A percentile compares a stretch with the other conserved stretches of the same genome.
Evolutionary conservation across 1,139 yeast genomes (phyloP).

Genomic region (Debaryomycetaceae sp.): DNA sequence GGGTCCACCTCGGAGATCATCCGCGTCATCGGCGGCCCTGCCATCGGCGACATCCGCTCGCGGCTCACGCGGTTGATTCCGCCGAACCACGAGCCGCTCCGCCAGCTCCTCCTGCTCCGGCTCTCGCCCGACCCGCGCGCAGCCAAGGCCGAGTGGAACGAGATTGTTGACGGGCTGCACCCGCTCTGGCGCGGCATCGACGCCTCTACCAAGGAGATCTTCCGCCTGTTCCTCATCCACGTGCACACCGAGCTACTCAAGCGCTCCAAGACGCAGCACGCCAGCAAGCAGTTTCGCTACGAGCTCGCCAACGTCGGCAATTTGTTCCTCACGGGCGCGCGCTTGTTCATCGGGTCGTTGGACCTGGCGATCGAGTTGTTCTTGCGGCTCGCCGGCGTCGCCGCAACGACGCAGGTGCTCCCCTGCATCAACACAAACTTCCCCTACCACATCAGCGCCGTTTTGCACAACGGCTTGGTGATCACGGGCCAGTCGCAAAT

Average conservation of each 20-base stretch:
- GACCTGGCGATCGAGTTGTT: constrained; percentile 81
- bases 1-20: constrained; percentile 91
- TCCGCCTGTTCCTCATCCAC: constrained; percentile 73
- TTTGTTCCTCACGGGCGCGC: constrained; percentile 74
- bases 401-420: constrained; percentile 51
- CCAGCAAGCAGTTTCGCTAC: constrained; percentile 55
- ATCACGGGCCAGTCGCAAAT: constrained; percentile 95
- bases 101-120: constrained; percentile 54
- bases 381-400: constrained; percentile 62
- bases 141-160: constrained; percentile 74
- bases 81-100: constrained; percentile 37
- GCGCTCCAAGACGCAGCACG: constrained; percentile 43
- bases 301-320: constrained; percentile 85
- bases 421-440: constrained; percentile 85
- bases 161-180: constrained; percentile 77
- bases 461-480: constrained; percentile 61
- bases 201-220: constrained; percentile 65
- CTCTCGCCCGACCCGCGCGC: constrained; percentile 46
- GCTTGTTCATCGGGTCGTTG: constrained; percentile 77
- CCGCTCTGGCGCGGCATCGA: constrained; percentile 59
- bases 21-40: constrained; percentile 92
- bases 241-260: constrained; percentile 75
- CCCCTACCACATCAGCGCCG: constrained; percentile 82
- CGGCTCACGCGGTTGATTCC: constrained; percentile 72
- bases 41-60: constrained; percentile 88